These are phyloP conservation scores for Apophysomyces trapeziformis DNA, from an alignment of 371 early-diverging fungal genomes.

Conservation along the genomic window DNA sequence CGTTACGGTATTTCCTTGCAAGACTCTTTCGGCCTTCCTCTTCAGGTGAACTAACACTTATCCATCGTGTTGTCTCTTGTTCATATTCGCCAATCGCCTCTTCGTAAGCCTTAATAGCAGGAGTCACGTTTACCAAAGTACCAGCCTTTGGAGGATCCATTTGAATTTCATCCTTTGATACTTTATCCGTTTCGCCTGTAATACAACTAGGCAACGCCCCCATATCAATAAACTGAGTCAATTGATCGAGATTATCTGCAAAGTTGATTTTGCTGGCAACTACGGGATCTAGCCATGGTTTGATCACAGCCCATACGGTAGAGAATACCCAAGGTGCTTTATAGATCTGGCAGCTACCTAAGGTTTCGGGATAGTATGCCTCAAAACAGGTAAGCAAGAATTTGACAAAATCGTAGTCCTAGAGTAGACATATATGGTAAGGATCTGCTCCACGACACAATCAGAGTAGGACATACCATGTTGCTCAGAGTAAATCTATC, in stretches of 20 bases:
- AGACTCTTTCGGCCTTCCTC: constrained; percentile 20
- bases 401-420: constrained; percentile 80
- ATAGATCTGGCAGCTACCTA: constrained; percentile 79
- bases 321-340: constrained; percentile 88
- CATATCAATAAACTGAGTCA: constrained; percentile 64
- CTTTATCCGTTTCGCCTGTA: constrained; percentile 28
- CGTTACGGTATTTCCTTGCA: constrained; percentile 5
- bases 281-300: constrained; percentile 85
- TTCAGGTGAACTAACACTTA: constrained; percentile 15
- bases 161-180: constrained; percentile 33
- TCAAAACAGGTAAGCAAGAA: constrained; percentile 83
- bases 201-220: constrained; percentile 36
- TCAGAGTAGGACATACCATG: constrained; percentile 57
- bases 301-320: constrained; percentile 71
- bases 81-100: constrained; percentile 25
- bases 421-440: constrained; percentile 1
- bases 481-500: constrained; percentile 78
- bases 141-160: constrained; percentile 33
- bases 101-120: constrained; percentile 27
- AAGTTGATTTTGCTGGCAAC: constrained; percentile 86
- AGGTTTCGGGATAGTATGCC: constrained; percentile 88
- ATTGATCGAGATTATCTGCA: constrained; percentile 61
- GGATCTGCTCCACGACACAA: background rate
- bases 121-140: constrained; percentile 17
- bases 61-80: constrained; percentile 32